Conservation (phyloP, 139 green algal species). For the Ettlia oleoabundans region DNA sequence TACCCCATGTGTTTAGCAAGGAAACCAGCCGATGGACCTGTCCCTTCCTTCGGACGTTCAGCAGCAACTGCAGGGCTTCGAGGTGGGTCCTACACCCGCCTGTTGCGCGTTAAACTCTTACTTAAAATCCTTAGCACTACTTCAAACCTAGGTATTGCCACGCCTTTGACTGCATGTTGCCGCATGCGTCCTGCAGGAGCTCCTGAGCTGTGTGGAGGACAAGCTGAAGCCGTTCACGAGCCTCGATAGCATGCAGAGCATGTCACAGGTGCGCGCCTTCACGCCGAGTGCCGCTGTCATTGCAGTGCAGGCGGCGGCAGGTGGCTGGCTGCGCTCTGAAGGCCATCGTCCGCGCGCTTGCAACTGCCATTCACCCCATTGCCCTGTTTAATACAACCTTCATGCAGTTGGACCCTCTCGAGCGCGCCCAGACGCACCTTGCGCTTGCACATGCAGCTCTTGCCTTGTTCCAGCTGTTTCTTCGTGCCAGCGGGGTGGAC, state of each 20-base stretch:
- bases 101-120: too few species aligned
- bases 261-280: background rate
- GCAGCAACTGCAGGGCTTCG: constrained; percentile 1
- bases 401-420: constrained; percentile 24
- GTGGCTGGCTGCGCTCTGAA: background rate
- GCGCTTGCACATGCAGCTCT: constrained; percentile 30
- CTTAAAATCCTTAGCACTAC: too few species aligned
- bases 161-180: background rate
- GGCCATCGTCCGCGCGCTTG: too few species aligned
- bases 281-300: background rate
- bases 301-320: background rate
- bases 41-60: constrained; percentile 9
- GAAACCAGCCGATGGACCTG: constrained; percentile 14
- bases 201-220: constrained; percentile 23
- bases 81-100: background rate
- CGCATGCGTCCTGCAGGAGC: background rate
- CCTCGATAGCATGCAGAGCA: background rate
- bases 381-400: background rate
- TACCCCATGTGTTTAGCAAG: too few species aligned
- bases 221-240: constrained; percentile 21
- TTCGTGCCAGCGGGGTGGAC: constrained; percentile 25
- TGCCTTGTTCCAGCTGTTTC: constrained; percentile 31
- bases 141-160: too few species aligned
- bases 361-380: too few species aligned
- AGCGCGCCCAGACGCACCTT: constrained; percentile 31